Evolutionary conservation across 2,329 filamentous ascomycete genomes (phyloP), one percentile per base, ranked within the genome.

Genomic region (Lasiodiplodia theobromae): DNA sequence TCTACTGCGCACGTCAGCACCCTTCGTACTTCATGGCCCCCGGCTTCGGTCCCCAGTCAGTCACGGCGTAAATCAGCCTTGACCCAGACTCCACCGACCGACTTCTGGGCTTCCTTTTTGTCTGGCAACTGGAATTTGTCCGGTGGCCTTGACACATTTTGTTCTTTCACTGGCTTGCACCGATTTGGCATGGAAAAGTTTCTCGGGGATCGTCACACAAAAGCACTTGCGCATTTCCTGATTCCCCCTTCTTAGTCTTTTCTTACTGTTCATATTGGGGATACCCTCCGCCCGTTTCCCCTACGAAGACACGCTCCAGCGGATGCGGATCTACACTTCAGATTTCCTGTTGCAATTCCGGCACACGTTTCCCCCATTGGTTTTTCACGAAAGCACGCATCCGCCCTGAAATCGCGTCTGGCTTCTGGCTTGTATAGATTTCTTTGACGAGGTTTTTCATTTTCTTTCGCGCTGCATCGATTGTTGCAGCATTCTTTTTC

Each of bases 1-100:
- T 76, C 56, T 79, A 79, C 71, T 80, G 78, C 52, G 74, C 74
- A 31, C 78, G 77, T 67, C 74, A 77, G 65, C 78, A 80, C 58
- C 77, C 77, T 47, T 72, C 77, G 14, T 80, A 80, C 72, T 78
- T 79, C 70, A 79, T 80, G 78, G 74, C 77, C 31, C 73, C 76
- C 57, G 77, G 77, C 31, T 80, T 77, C 66, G 78, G 77, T 64
- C 76, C 78, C 63, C 78, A 80, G 73, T 73, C 78, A 70, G 78
- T 80, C 54, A 74, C 78, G 53, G 78, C 74, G 38, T 76, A 74
- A 70, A 28, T 23, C 28, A 31, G 21, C 52, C 14, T 34, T 25
- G 49, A 23, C 21, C 40, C 6, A 6, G 23, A 44, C 57, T 21
- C 56, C 23, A 31, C 21, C 23, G 56, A 54, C 18, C 28, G 64